Evolutionary conservation across 768 basidiomycete genomes (phyloP), one percentile per base, ranked within the genome.

Genomic region (Tephrocybe sp.): DNA sequence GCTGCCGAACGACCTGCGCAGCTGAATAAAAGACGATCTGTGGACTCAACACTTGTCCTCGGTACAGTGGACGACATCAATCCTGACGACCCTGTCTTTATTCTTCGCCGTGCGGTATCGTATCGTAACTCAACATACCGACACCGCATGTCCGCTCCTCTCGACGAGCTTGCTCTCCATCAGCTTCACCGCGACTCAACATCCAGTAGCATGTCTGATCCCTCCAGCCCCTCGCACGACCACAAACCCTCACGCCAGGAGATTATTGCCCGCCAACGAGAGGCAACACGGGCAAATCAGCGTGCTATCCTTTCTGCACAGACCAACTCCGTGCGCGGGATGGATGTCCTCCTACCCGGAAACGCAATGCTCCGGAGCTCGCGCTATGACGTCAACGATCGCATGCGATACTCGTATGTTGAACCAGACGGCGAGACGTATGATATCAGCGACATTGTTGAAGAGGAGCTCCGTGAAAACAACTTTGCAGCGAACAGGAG

Each of bases 391-490:
- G 63, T 69, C 5, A 82, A 78, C 34, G 87, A 91, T 55, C 73
- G 76, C 38, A 87, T 93, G 70, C 86, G 95, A 0, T 99, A 99
- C 65, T 97, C 95, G 31, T 98, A 92, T 64, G 88, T 98, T 34
- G 86, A 92, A 54, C 78, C 83, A 2, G 92, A 94, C 53, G 96
- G 94, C 2, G 91, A 91, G 69, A 88, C 87, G 0, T 89, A 86
- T 60, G 96, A 98, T 65, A 92, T 98, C 64, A 93, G 91, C 60
- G 88, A 96, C 54, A 86, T 97, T 42, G 79, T 98, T 39, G 92
- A 95, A 62, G 83, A 90, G 66, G 96, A 96, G 58, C 88, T 89
- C 77, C 72, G 80, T n/a, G 82, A 78, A 24, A 72, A 72, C 31
- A 69, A 66, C 31, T 34, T 57, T 34, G 61, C 60, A 13, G 63